These are phyloP conservation scores for Prunella vulgaris DNA, from an alignment of 257 asterid genomes.

Conservation along the genomic window DNA sequence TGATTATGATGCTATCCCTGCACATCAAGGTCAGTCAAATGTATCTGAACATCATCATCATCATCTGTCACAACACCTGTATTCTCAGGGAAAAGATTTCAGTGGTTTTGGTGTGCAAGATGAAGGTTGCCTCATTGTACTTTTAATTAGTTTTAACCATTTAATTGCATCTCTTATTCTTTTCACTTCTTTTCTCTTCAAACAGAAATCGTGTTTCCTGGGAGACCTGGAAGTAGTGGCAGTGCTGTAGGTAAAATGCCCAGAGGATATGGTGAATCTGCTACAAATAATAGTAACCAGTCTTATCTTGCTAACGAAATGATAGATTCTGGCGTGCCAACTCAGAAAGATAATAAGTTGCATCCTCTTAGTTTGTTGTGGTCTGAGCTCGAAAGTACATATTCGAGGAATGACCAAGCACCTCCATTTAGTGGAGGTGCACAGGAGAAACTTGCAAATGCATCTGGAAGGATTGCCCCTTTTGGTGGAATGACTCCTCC, in stretches of 20 bases:
- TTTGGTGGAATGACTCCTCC: constrained; percentile 42
- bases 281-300: constrained; percentile 34
- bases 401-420: constrained; percentile 48
- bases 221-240: constrained; percentile 77
- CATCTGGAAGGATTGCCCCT: constrained; percentile 47
- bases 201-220: constrained; percentile 79
- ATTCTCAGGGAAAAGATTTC: constrained; percentile 43
- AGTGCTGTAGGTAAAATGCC: constrained; percentile 44
- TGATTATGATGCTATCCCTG: constrained; percentile 49
- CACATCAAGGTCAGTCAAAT: constrained; percentile 38
- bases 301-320: constrained; percentile 33
- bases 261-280: constrained; percentile 39
- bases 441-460: constrained; percentile 41
- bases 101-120: constrained; percentile 52
- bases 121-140: constrained; percentile 54
- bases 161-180: constrained; percentile 12
- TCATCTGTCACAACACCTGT: constrained; percentile 40
- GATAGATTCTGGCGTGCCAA: constrained; percentile 37
- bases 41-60: constrained; percentile 44
- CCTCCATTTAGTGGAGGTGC: constrained; percentile 33
- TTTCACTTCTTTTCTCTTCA: background rate
- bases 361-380: constrained; percentile 76
- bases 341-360: constrained; percentile 46
- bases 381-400: constrained; percentile 89
- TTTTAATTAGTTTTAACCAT: constrained; percentile 8